Percentiles rank a stretch among this genome's conserved stretches.
Conservation (phyloP, 2,329 filamentous ascomycete genomes). For the Ascochyta koolunga region DNA sequence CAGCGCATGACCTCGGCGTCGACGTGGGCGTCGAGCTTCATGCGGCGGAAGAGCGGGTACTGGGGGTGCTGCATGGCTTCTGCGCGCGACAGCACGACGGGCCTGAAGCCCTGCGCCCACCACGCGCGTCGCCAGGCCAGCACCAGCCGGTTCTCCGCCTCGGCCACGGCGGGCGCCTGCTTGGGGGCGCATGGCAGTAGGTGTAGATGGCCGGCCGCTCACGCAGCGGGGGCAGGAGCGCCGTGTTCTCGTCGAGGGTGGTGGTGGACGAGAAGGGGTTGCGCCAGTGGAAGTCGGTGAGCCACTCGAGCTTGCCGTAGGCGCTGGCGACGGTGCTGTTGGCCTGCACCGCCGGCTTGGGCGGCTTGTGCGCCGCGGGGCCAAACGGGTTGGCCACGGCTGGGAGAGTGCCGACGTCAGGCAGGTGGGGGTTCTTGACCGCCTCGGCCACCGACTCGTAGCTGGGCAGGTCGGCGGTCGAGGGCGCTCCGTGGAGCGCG, state of each 20-base stretch:
- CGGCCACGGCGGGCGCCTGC: conserved; percentile 67
- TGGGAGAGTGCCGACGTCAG: conserved; percentile 32
- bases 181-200: conserved; percentile 79
- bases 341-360: conserved; percentile 75
- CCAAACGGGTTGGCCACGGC: conserved; percentile 62
- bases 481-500: conserved; percentile 46
- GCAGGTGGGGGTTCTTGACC: conserved; percentile 50
- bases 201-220: conserved; percentile 81
- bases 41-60: conserved; percentile 70
- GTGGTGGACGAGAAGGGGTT: conserved; percentile 85
- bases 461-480: conserved; percentile 44
- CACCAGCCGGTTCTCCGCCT: conserved; percentile 79
- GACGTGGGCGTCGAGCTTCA: conserved; percentile 42
- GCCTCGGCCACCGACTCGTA: conserved; percentile 45
- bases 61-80: conserved; percentile 85
- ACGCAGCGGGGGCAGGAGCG: conserved; percentile 77
- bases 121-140: conserved; percentile 90
- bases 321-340: conserved; percentile 69
- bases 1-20: conserved; percentile 75
- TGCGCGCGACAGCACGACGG: conserved; percentile 76
- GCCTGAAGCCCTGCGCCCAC: conserved; percentile 93
- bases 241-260: conserved; percentile 79
- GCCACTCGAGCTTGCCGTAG: conserved; percentile 77
- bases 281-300: conserved; percentile 87
- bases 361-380: conserved; percentile 71